Base-by-base conservation (phyloP, 139 green algal species). In the Yamagishiella unicocca region DNA sequence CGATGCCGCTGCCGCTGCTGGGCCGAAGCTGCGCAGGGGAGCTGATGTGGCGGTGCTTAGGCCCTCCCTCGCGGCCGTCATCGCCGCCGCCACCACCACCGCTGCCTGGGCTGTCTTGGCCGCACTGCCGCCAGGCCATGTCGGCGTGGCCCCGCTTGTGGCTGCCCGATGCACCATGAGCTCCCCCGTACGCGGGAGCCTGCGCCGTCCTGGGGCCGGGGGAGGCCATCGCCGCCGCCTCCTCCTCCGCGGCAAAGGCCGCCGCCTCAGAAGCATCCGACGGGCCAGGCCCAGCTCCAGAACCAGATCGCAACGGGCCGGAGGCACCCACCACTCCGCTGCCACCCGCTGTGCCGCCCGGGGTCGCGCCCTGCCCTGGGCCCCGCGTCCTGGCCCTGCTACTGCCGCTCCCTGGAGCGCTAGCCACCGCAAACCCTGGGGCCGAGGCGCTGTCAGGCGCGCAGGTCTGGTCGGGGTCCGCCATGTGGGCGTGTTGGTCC, bases 21-120 rank as follows among this genome's bases (percentile, higher is more conserved):
- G 45, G 35, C 7, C n/a, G 19, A 25, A 42, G 1, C 21, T 29
- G 73, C 25, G 74, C 46, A 1, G 62, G 61, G 22, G 62, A 67
- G 33, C 53, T 53, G 25, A 86, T 61, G 43, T 86, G 80, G 4
- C 80, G 80, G 43, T 54, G 62, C 80, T 86, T 86, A 45, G 62
- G 80, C 8, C 64, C 64, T n/a, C 64, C 80, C 1, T 31, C 43
- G n/a, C 62, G 64, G 33, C 80, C 64, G 0, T 75, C 78, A 9
- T 0, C 29, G 58, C 78, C 40, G 54, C 37, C 54, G 54, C 53
- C 33, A 1, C 40, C 78, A 35, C 38, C 46, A 17, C 58, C 78
- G 58, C 58, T 6, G 22, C 38, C 22, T 4, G 61, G 62, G 77
- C 77, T 73, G 58, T 9, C 29, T 27, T 45, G 45, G 10, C 43